A percentile compares a stretch with the other conserved stretches of the same genome.
These are phyloP conservation scores for Silene coronaria DNA, from an alignment of 179 eudicot genomes.

Conservation along the genomic window DNA sequence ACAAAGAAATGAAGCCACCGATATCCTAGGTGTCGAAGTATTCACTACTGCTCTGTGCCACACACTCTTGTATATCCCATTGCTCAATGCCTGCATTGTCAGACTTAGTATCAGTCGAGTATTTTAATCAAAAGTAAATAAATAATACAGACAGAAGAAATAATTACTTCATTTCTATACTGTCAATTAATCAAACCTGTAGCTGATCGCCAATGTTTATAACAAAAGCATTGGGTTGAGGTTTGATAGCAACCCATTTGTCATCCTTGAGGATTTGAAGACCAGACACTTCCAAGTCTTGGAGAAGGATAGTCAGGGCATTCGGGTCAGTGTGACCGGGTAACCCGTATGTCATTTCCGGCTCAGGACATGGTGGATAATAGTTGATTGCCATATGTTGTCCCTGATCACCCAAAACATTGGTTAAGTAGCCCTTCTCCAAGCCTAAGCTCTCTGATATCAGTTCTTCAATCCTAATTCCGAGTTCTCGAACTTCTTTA, in stretches of 20 bases:
- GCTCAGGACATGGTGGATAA: conserved; percentile 85
- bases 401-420: conserved; percentile 70
- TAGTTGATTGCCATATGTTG: conserved; percentile 93
- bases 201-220: conserved; percentile 85
- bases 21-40: conserved; percentile 50
- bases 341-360: conserved; percentile 79
- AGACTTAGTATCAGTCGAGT: too few species aligned
- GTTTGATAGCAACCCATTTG: conserved; percentile 71
- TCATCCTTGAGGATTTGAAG: conserved; percentile 78
- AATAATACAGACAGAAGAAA: too few species aligned
- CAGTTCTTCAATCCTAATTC: conserved; percentile 52
- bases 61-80: conserved; percentile 71
- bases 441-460: conserved; percentile 81
- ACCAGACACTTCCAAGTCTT: conserved; percentile 62
- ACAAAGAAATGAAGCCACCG: conserved; percentile 83
- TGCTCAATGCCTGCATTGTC: conserved; percentile 69
- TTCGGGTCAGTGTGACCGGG: conserved; percentile 93
- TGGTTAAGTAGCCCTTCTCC: conserved; percentile 45
- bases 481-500: conserved; percentile 56
- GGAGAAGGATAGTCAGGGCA: conserved; percentile 87
- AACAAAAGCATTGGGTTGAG: conserved; percentile 78
- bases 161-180: too few species aligned
- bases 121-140: too few species aligned
- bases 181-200: conserved; percentile 40
- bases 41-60: conserved; percentile 87